Evolutionary conservation across 371 early-diverging fungal genomes (phyloP), one percentile per base, ranked within the genome.

Genomic region (Mucor plumbeus): DNA sequence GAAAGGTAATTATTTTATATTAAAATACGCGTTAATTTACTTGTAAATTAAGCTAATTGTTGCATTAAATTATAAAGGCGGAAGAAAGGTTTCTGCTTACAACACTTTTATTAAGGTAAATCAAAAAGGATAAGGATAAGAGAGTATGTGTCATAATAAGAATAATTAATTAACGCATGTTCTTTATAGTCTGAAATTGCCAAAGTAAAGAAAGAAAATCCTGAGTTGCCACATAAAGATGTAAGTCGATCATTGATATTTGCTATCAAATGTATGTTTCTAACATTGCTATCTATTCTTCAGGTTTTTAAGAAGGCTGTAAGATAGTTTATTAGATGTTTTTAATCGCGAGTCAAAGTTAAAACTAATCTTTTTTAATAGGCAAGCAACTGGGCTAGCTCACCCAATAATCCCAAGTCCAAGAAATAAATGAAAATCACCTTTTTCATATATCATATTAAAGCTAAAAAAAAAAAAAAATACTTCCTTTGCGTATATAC

Each of bases 251-350:
- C 50, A 26, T 26, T 26, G 26, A 26, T 26, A 26, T 26, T 1
- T 53, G 53, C 31, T 31, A 53, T 10, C 26, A 53, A 7, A 26
- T 26, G 47, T 19, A 47, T 17, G 9, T 61, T 17, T 50, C 59
- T 40, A 61, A 61, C 21, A 35, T 19, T 26, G 38, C 38, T 1
- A 15, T 19, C 33, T 19, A 35, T 4, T 44, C 11, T 41, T 5
- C 67, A 80, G 21, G 86, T 83, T 59, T 87, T 87, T 75, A 84
- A 81, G 72, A 72, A 77, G 61, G 87, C 83, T 43, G 87, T 85
- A 62, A 40, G 71, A 71, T 33, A 19, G 6, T 40, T 40, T 1
- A 10, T 36, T 17, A 1, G 26, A 31, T 31, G 13, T 10, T 21
- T 31, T 21, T 4, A 53, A 50, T 53, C 14, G 53, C 53, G 53